A percentile compares a stretch with the other conserved stretches of the same genome.
These are phyloP conservation scores for Fusarium beomiforme DNA, from an alignment of 2,329 filamentous ascomycete genomes.

Conservation along the genomic window DNA sequence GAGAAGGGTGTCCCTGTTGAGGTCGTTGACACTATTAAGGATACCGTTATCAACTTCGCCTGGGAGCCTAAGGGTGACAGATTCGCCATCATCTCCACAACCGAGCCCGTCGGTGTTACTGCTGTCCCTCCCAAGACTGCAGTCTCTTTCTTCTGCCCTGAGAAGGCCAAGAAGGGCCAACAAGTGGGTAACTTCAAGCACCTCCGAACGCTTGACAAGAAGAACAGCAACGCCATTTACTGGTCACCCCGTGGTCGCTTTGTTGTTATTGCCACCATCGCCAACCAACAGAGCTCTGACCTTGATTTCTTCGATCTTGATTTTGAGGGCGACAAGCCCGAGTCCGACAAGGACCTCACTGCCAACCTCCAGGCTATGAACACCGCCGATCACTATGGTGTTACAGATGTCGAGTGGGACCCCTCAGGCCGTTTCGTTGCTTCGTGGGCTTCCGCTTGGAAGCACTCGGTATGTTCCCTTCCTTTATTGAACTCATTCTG, in stretches of 20 bases:
- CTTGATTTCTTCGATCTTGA: conserved; percentile 98
- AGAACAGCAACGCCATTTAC: conserved; percentile 99
- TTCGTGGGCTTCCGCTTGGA: conserved; percentile 94
- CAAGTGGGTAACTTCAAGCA: conserved; percentile 94
- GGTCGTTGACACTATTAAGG: conserved; percentile 96
- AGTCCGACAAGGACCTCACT: conserved; percentile 91
- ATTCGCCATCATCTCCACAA: conserved; percentile 95
- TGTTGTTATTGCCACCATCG: conserved; percentile 91
- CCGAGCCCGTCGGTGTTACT: conserved; percentile 80
- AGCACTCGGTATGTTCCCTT: conserved; percentile 78
- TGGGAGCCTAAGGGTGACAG: conserved; percentile 99
- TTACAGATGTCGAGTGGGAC: conserved; percentile 98
- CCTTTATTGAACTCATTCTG: conserved; percentile 21
- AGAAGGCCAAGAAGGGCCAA: conserved; percentile 91
- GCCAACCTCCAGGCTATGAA: conserved; percentile 97
- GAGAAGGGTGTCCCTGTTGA: conserved; percentile 99
- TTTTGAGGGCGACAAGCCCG: conserved; percentile 96
- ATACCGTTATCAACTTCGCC: conserved; percentile 98
- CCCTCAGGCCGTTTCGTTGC: conserved; percentile 94
- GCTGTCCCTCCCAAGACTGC: conserved; percentile 93
- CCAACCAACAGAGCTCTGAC: conserved; percentile 92
- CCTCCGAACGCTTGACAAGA: conserved; percentile 94
- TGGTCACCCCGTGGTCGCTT: conserved; percentile 97
- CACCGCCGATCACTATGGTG: conserved; percentile 93
- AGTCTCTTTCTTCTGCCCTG: conserved; percentile 95